Percentiles rank a stretch among this genome's conserved stretches.
Conservation (phyloP, 208 protist genomes). For the Endotrypanum monterogeii region DNA sequence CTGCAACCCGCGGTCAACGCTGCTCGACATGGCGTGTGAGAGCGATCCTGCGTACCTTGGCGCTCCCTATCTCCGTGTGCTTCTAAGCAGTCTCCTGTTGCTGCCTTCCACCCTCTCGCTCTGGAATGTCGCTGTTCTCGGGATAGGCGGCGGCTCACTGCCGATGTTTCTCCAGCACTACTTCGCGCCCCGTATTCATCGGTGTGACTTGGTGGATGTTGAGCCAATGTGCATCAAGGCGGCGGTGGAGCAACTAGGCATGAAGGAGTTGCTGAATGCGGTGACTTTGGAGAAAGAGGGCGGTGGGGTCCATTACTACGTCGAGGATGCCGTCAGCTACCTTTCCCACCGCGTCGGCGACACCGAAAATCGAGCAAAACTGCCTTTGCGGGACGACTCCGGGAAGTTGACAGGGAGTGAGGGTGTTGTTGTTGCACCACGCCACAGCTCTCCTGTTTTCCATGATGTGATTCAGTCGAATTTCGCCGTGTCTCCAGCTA, state of each 20-base stretch:
- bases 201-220: conserved; percentile 80
- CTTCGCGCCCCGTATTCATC: conserved; percentile 50
- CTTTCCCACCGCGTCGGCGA: conserved; percentile 19
- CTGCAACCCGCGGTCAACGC: conserved; percentile 57
- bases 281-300: conserved; percentile 20
- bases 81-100: conserved; percentile 72
- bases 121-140: conserved; percentile 72
- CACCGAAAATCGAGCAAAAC: background rate
- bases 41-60: conserved; percentile 65
- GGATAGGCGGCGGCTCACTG: conserved; percentile 78
- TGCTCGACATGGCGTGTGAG: conserved; percentile 57
- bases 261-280: conserved; percentile 51
- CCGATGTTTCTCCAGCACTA: conserved; percentile 76
- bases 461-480: background rate
- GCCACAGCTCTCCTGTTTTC: conserved; percentile 19
- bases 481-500: conserved; percentile 3
- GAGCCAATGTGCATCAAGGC: conserved; percentile 74
- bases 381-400: background rate
- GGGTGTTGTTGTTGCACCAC: background rate
- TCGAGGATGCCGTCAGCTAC: conserved; percentile 48
- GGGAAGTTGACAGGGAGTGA: background rate
- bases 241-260: conserved; percentile 73
- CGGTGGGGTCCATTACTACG: conserved; percentile 42
- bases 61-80: conserved; percentile 80
- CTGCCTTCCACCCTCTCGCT: conserved; percentile 47